Evolutionary conservation across 371 early-diverging fungal species (phyloP).

Genomic region (Sporodiniella umbellata): DNA sequence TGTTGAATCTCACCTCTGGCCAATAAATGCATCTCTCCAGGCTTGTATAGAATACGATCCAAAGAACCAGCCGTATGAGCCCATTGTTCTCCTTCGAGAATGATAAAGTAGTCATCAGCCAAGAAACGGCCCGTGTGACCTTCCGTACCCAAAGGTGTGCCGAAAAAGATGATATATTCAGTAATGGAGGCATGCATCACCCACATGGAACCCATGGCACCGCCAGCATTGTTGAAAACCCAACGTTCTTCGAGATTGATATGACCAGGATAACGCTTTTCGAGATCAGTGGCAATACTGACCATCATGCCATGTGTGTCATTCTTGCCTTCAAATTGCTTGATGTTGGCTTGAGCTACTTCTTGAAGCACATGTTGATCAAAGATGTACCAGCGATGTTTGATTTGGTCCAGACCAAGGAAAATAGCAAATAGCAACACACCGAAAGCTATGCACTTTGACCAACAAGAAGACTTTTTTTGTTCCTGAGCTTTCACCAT

Average conservation of each 20-base stretch:
- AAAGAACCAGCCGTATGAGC: slow-evolving; percentile 45
- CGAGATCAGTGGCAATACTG: slow-evolving; percentile 35
- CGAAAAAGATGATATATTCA: slow-evolving; percentile 56
- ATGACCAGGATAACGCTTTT: slow-evolving; percentile 45
- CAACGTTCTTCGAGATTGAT: slow-evolving; percentile 43
- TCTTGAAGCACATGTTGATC: slow-evolving; percentile 40
- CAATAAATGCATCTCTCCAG: slow-evolving; percentile 52
- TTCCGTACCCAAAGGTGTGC: slow-evolving; percentile 55
- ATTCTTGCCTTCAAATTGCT: slow-evolving; percentile 19
- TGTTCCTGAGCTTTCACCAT: slow-evolving; percentile 5
- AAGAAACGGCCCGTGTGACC: slow-evolving; percentile 52
- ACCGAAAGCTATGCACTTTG: slow-evolving; percentile 22
- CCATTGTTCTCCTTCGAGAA: slow-evolving; percentile 58
- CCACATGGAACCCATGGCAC: slow-evolving; percentile 60
- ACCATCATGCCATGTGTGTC: slow-evolving; percentile 33
- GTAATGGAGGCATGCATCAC: slow-evolving; percentile 50
- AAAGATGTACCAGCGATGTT: slow-evolving; percentile 39
- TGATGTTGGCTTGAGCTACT: slow-evolving; percentile 45
- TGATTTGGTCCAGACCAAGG: slow-evolving; percentile 37
- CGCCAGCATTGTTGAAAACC: slow-evolving; percentile 58
- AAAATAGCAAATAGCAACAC: slow-evolving; percentile 28
- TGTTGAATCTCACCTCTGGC: slow-evolving; percentile 47
- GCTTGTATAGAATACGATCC: slow-evolving; percentile 32
- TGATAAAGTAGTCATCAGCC: slow-evolving; percentile 58
- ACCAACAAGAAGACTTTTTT: slow-evolving; percentile 14